Conservation (phyloP, 2,329 filamentous ascomycete species). For the Chaetomiaceae sp. region DNA sequence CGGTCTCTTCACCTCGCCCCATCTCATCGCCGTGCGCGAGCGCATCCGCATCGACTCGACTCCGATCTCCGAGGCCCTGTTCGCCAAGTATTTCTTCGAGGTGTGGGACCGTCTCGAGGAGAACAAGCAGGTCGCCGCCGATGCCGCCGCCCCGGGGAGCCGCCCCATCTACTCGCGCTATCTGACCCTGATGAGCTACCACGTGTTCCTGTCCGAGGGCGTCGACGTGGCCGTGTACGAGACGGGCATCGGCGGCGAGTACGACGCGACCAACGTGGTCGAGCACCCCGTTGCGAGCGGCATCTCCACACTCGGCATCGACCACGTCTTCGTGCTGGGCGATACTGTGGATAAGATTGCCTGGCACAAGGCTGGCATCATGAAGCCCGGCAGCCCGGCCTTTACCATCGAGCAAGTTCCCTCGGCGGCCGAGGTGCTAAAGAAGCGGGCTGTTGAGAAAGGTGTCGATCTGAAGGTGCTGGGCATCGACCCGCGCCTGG, state of each 20-base stretch:
- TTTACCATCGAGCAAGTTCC: conserved; percentile 53
- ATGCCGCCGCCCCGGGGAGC: conserved; percentile 32
- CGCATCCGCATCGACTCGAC: conserved; percentile 58
- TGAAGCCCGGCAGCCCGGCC: conserved; percentile 55
- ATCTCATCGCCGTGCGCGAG: conserved; percentile 63
- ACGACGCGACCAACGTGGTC: conserved; percentile 64
- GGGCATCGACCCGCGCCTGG: conserved; percentile 41
- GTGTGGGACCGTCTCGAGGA: conserved; percentile 55
- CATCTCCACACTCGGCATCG: conserved; percentile 61
- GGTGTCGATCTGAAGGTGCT: conserved; percentile 44
- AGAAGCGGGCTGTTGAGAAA: conserved; percentile 51
- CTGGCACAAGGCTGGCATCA: conserved; percentile 70
- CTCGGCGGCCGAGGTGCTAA: conserved; percentile 48
- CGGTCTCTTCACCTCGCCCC: conserved; percentile 65
- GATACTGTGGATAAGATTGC: conserved; percentile 60
- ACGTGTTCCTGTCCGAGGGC: conserved; percentile 59
- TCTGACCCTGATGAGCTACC: conserved; percentile 61
- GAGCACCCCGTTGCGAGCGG: conserved; percentile 51
- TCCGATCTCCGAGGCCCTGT: conserved; percentile 54
- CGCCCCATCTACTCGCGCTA: conserved; percentile 57
- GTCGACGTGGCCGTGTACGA: conserved; percentile 62
- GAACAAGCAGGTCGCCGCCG: conserved; percentile 29
- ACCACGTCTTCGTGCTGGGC: conserved; percentile 61
- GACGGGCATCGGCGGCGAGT: conserved; percentile 63
- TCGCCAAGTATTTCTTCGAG: conserved; percentile 63